Conservation (phyloP, 2,329 filamentous ascomycete species). For the Fusarium algeriense region DNA sequence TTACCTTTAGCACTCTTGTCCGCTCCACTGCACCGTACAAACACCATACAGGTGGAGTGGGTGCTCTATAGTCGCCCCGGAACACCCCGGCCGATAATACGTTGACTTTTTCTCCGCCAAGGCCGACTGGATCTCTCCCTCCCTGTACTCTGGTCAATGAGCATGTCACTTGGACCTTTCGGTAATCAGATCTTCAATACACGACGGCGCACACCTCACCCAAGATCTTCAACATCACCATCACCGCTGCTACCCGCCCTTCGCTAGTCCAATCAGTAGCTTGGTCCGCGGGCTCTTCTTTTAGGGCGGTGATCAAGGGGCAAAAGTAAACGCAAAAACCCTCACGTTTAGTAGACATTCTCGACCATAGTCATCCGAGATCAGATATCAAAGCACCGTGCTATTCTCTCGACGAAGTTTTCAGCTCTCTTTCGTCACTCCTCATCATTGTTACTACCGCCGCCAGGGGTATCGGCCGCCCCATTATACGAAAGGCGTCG, state of each 20-base stretch:
- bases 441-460: constrained; percentile 11
- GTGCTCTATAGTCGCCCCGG: not conserved
- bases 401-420: not conserved
- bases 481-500: not conserved
- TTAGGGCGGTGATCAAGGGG: constrained; percentile 32
- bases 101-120: not conserved
- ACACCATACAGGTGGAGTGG: not conserved
- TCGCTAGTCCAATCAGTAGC: constrained; percentile 2
- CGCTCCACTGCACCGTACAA: not conserved
- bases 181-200: constrained; percentile 31
- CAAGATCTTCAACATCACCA: constrained; percentile 4
- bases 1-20: not conserved
- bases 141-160: not conserved
- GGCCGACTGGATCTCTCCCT: not conserved
- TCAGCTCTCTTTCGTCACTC: constrained; percentile 18
- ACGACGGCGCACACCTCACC: not conserved
- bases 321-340: constrained; percentile 8
- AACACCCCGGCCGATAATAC: not conserved
- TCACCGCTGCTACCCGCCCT: constrained; percentile 27
- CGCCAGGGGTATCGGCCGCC: not conserved
- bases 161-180: constrained; percentile 17
- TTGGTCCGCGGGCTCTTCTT: constrained; percentile 15
- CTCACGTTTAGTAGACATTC: constrained; percentile 21
- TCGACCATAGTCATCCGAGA: constrained; percentile 10
- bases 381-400: constrained; percentile 10